Evolutionary conservation across 1,284 basidiomycete species (phyloP).

Genomic region (Malassezia cuniculi): DNA sequence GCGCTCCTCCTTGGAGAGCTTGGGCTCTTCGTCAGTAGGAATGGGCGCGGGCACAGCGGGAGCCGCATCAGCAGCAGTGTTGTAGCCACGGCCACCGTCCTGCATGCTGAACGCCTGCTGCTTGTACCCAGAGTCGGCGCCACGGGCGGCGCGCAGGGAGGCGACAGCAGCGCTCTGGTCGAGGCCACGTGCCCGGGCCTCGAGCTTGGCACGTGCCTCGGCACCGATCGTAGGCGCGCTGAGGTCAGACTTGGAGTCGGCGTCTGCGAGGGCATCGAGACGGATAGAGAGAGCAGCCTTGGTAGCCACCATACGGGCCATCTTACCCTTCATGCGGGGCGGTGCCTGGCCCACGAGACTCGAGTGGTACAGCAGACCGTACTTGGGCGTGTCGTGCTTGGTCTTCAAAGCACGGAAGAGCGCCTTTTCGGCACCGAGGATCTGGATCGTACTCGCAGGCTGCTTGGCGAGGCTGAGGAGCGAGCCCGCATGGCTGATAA

Average conservation of each 20-base stretch:
- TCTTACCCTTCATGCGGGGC: slow-evolving; percentile 96
- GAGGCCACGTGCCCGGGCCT: slow-evolving; percentile 76
- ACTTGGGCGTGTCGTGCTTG: slow-evolving; percentile 97
- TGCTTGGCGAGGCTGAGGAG: slow-evolving; percentile 87
- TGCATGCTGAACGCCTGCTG: slow-evolving; percentile 38
- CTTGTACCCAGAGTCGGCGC: slow-evolving; percentile 32
- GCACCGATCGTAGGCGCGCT: slow-evolving; percentile 71
- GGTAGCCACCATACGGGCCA: slow-evolving; percentile 99
- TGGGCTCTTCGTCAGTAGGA: slow-evolving; percentile 51
- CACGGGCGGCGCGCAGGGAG: slow-evolving; percentile 23
- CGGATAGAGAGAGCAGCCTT: slow-evolving; percentile 81
- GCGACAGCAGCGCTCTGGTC: slow-evolving; percentile 49
- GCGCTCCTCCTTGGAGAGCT: slow-evolving; percentile 13
- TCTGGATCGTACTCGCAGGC: slow-evolving; percentile 94
- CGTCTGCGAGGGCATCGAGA: slow-evolving; percentile 85
- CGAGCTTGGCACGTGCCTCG: slow-evolving; percentile 84
- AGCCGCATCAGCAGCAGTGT: slow-evolving; percentile 35
- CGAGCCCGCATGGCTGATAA: slow-evolving; percentile 93
- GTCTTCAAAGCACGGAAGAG: slow-evolving; percentile 96
- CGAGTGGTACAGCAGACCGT: slow-evolving; percentile 87
- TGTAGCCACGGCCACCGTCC: slow-evolving; percentile 32
- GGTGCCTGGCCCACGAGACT: slow-evolving; percentile 86
- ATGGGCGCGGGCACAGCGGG: slow-evolving; percentile 44
- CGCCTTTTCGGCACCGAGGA: slow-evolving; percentile 95
- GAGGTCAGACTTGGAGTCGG: slow-evolving; percentile 72